Percentiles rank a stretch among this genome's conserved stretches.
These are phyloP conservation scores for Isatis tinctoria DNA, from an alignment of 345 rosid species.

Conservation along the genomic window DNA sequence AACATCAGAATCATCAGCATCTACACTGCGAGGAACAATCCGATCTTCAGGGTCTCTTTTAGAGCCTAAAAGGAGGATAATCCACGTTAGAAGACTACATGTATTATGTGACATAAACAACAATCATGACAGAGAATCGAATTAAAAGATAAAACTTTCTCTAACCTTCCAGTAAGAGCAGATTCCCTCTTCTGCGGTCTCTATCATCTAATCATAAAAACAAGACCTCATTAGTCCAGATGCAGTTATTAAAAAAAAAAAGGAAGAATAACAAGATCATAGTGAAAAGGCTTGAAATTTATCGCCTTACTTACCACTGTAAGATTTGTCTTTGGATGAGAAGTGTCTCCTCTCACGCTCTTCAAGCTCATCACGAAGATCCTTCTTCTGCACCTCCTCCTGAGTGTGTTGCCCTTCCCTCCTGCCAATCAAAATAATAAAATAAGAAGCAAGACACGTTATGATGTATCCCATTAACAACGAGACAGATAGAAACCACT, in stretches of 20 bases:
- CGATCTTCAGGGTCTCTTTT: constrained; percentile 86
- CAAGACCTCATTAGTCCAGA: neutral
- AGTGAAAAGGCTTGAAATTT: neutral
- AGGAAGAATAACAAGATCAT: neutral
- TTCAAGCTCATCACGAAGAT: constrained; percentile 81
- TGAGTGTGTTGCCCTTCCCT: constrained; percentile 92
- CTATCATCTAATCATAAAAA: constrained; percentile 59
- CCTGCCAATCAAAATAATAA: constrained; percentile 34
- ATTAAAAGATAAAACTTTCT: neutral
- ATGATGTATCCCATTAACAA: neutral
- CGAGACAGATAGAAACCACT: neutral
- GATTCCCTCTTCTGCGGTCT: constrained; percentile 76
- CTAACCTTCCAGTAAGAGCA: constrained; percentile 71
- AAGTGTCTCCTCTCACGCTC: constrained; percentile 91
- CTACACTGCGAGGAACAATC: constrained; percentile 67
- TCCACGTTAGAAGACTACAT: constrained; percentile 21
- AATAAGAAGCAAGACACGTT: neutral
- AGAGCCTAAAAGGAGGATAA: constrained; percentile 38
- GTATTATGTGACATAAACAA: neutral
- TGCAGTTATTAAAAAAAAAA: neutral
- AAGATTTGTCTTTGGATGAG: constrained; percentile 79
- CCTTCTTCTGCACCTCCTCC: constrained; percentile 80
- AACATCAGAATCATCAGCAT: constrained; percentile 98
- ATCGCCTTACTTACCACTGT: constrained; percentile 36
- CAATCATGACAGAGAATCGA: neutral